These are phyloP conservation scores for Lactarius deliciosus DNA, from an alignment of 768 basidiomycete species.

Conservation along the genomic window DNA sequence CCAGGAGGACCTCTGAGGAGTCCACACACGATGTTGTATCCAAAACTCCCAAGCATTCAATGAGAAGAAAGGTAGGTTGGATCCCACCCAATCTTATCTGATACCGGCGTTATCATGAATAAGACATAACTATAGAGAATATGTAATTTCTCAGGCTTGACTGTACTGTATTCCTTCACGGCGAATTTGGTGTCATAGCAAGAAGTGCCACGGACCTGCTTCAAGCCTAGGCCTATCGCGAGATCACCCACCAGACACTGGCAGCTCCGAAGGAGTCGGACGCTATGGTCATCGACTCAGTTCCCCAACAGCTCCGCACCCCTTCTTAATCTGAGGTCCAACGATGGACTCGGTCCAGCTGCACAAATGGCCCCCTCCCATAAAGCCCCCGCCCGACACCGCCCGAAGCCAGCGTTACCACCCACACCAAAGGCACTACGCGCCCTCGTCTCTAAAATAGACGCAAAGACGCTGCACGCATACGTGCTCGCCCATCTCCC, in stretches of 20 bases:
- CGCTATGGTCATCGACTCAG: conserved; percentile 14
- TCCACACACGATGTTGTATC: too few relatives aligned
- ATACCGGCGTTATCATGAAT: conserved; percentile 40
- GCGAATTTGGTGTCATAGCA: too few relatives aligned
- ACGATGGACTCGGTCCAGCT: conserved; percentile 11
- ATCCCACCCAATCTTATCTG: conserved; percentile 63
- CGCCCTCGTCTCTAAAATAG: conserved; percentile 56
- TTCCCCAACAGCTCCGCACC: conserved; percentile 44
- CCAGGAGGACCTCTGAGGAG: conserved; percentile 62
- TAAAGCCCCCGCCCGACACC: conserved; percentile 32
- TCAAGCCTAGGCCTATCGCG: too few relatives aligned
- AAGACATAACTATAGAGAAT: too few relatives aligned
- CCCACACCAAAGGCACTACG: conserved; percentile 42
- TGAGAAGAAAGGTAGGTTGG: neutral
- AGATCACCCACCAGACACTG: neutral
- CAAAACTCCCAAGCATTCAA: too few relatives aligned
- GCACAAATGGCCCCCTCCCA: conserved; percentile 31
- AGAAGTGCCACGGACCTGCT: too few relatives aligned
- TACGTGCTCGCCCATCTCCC: conserved; percentile 57
- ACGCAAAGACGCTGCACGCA: conserved; percentile 62
- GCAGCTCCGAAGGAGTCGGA: conserved; percentile 8
- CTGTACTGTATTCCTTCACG: too few relatives aligned
- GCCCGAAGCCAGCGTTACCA: conserved; percentile 30
- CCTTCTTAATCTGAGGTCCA: conserved; percentile 49
- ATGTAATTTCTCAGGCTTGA: too few relatives aligned